Base-by-base conservation (phyloP, 116 monocot species). In the Iris pallida region DNA sequence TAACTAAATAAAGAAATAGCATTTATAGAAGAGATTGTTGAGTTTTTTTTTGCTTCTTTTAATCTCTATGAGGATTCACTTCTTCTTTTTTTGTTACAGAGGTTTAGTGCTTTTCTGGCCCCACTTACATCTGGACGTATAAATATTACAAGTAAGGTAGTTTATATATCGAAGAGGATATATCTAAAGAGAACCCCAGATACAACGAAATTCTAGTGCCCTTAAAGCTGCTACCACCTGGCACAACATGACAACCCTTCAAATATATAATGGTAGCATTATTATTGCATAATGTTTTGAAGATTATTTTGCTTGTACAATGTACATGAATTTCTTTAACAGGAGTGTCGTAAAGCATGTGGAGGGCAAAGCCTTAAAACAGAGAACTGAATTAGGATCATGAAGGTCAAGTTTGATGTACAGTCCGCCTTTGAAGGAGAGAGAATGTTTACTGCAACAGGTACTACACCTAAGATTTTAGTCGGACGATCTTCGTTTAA, bases 291-390 rank as follows among this genome's bases (percentile, higher is more conserved):
- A 47, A 12, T 4, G 13, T 13, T n/a, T 66, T 18, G 8, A 17
- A 4, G 11, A 42, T 45, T 16, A 61, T 64, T 41, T 17, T n/a
- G 20, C 15, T 68, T 53, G 69, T 75, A 9, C 75, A 63, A 53
- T 73, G 14, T 45, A 14, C 53, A 30, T 45, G 57, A 2, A 20
- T 75, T 20, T 16, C 6, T 71, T 64, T 75, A 59, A 62, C 48
- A 91, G 92, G 97, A 97, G 63, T 97, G 97, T 47, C 92, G 94
- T 61, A 87, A 94, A 73, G 89, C 94, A 49, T 90, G 90, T 75
- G 94, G 94, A 19, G 94, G 94, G 16, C 94, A 94, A 83, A 90
- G 94, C 19, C 47, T 94, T 18, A 94, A 90, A 64, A 85, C 94
- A 53, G 94, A 94, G 65, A 94, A 94, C 65, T 84, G 82, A 20